A percentile compares a stretch with the other conserved stretches of the same genome.
phyloP scores from a whole-genome alignment of 2,329 filamentous ascomycete species.

The Myrmaecium sp. region DNA sequence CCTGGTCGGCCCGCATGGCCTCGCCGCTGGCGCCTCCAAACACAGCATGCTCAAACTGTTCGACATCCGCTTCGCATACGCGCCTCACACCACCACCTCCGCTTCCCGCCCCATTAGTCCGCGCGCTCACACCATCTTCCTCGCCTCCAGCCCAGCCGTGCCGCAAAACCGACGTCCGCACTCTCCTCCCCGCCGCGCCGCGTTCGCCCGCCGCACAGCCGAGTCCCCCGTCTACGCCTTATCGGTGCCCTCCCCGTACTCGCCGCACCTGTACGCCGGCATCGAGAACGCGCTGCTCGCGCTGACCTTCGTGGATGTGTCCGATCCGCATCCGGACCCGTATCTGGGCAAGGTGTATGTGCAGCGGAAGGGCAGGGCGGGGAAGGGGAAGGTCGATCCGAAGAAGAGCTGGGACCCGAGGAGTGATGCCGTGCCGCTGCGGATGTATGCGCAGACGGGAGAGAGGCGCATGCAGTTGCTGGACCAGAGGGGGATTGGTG shows the following conservation, averaged over 20 bases:
- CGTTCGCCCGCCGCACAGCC: slow-evolving; percentile 6
- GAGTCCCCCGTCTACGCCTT: slow-evolving; percentile 31
- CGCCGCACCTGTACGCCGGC: slow-evolving; percentile 30
- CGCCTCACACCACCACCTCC: too few species aligned
- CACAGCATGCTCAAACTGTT: slow-evolving; percentile 46
- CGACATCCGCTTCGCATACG: slow-evolving; percentile 37
- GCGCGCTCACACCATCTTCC: too few species aligned
- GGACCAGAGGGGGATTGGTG: too few species aligned
- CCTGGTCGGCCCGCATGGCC: slow-evolving; percentile 36
- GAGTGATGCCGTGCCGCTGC: slow-evolving; percentile 23
- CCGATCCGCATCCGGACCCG: slow-evolving; percentile 27
- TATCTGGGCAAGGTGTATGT: slow-evolving; percentile 4
- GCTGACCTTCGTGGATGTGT: slow-evolving; percentile 25
- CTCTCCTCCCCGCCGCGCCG: slow-evolving; percentile 3
- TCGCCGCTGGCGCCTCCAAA: slow-evolving; percentile 39
- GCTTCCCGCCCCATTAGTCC: too few species aligned
- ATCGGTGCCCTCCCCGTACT: slow-evolving; percentile 26
- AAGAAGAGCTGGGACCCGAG: slow-evolving; percentile 15
- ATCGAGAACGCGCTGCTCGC: slow-evolving; percentile 28
- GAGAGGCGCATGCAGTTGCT: too few species aligned
- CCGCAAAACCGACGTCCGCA: slow-evolving; percentile 11
- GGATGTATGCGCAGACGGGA: slow-evolving; percentile 31
- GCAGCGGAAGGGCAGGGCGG: neutral
- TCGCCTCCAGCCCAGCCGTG: too few species aligned
- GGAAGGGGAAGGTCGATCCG: slow-evolving; percentile 9